Conservation (phyloP, 805 yeast genomes). For the Candida sanyiensis region DNA sequence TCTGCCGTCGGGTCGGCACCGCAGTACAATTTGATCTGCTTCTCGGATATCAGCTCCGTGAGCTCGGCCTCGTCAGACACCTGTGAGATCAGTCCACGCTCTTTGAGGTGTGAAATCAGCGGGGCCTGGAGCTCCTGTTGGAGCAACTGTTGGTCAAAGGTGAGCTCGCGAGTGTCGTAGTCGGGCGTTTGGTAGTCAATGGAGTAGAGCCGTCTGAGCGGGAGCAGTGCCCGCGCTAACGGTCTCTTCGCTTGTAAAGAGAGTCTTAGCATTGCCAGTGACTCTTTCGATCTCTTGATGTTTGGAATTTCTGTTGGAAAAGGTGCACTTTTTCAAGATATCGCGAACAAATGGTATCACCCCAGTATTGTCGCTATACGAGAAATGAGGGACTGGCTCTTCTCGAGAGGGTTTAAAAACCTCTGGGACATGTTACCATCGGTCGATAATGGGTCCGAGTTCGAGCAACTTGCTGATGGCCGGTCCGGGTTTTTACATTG, state of each 20-base stretch:
- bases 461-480: too few species aligned
- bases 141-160: constrained; percentile 18
- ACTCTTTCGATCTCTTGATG: too few species aligned
- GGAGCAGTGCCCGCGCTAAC: too few species aligned
- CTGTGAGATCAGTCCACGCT: constrained; percentile 42
- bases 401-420: too few species aligned
- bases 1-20: constrained; percentile 96
- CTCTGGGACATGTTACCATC: too few species aligned
- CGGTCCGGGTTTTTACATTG: too few species aligned
- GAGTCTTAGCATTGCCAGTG: not conserved
- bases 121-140: constrained; percentile 32
- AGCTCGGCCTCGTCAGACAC: constrained; percentile 30
- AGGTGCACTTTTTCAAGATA: too few species aligned
- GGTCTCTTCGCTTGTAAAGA: not conserved
- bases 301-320: too few species aligned
- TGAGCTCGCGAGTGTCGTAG: constrained; percentile 11
- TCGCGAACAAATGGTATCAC: too few species aligned
- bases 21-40: constrained; percentile 62
- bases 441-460: too few species aligned
- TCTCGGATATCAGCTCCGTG: constrained; percentile 14
- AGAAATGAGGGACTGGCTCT: too few species aligned
- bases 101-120: constrained; percentile 34
- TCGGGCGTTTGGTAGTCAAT: constrained; percentile 4
- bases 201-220: not conserved
- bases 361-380: too few species aligned